Evolutionary conservation across 2,329 filamentous ascomycete genomes (phyloP), one percentile per base, ranked within the genome.

Genomic region (Penicillium sp.): DNA sequence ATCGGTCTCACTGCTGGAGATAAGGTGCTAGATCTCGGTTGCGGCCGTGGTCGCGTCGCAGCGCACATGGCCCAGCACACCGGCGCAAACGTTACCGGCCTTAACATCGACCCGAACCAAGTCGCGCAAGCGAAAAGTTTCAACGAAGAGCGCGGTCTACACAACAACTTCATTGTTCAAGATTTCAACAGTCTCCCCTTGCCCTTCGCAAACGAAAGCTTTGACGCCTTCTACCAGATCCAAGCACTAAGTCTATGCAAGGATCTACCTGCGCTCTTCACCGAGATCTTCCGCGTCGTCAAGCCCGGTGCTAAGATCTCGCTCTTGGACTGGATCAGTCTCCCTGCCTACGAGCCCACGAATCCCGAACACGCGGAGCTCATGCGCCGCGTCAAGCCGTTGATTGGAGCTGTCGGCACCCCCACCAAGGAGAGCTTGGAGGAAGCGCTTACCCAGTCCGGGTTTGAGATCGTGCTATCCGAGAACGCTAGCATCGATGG

Each of bases 151-250:
- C 69, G 76, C 47, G 77, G 78, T 2, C 73, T 82, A 61, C 62
- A 66, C 8, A 80, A 82, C 63, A 76, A 74, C 43, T 84, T 84
- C 60, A 70, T 82, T 55, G 74, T 78, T 31, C 77, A 78, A 62
- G 81, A 83, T 63, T 81, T 82, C 69, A 83, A 84, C 68, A 71
- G 73, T 44, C 74, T 83, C 31, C 81, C 81, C 1, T 73, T 84
- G 1, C 81, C 81, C 1, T 83, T 84, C 55, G 76, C 68, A 14
- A 77, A 83, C 60, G 69, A 67, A 26, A 75, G 72, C 43, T 83
- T 84, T 64, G 81, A 84, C 55, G 80, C 76, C 29, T 83, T 83
- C 58, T 84, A 79, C 76, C 82, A 78, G 80, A 87, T 78, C 78
- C 87, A 77, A 77, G 86, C 73, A 54, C 81, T 77, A 67, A 85